These are phyloP conservation scores for Rhodotorula paludigena DNA, from an alignment of 768 basidiomycete species.

Conservation along the genomic window DNA sequence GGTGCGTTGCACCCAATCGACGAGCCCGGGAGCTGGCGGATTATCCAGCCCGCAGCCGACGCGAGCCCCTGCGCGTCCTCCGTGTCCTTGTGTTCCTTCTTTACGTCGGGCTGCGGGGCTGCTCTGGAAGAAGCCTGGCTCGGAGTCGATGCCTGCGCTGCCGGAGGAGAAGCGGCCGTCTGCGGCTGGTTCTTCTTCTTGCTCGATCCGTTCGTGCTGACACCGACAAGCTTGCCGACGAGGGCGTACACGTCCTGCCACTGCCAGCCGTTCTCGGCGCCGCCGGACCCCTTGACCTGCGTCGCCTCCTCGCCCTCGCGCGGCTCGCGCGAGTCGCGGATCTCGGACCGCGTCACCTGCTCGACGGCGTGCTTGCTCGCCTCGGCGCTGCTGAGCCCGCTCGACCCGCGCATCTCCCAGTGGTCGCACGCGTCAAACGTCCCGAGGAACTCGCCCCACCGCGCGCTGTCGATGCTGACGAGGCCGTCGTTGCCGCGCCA, in stretches of 20 bases:
- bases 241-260: slow-evolving; percentile 38
- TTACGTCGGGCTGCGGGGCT: not conserved
- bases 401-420: slow-evolving; percentile 87
- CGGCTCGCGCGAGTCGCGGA: slow-evolving; percentile 46
- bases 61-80: slow-evolving; percentile 24
- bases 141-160: not conserved
- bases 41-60: slow-evolving; percentile 35
- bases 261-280: slow-evolving; percentile 47
- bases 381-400: slow-evolving; percentile 53
- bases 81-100: not conserved
- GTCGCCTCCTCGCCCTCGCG: slow-evolving; percentile 50
- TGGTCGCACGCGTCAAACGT: slow-evolving; percentile 86
- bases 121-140: not conserved
- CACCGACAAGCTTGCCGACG: slow-evolving; percentile 41
- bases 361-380: slow-evolving; percentile 31
- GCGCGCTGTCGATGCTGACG: slow-evolving; percentile 73
- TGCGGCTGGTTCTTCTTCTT: slow-evolving; percentile 39
- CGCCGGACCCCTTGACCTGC: slow-evolving; percentile 5
- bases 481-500: slow-evolving; percentile 84
- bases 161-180: slow-evolving; percentile 13
- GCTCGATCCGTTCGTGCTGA: slow-evolving; percentile 44
- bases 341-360: slow-evolving; percentile 23
- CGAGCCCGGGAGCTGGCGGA: slow-evolving; percentile 18
- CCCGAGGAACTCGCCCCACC: slow-evolving; percentile 94
- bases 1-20: not conserved